A percentile compares a stretch with the other conserved stretches of the same genome.
Conservation (phyloP, 441 rosid genomes). For the Eruca vesicaria region DNA sequence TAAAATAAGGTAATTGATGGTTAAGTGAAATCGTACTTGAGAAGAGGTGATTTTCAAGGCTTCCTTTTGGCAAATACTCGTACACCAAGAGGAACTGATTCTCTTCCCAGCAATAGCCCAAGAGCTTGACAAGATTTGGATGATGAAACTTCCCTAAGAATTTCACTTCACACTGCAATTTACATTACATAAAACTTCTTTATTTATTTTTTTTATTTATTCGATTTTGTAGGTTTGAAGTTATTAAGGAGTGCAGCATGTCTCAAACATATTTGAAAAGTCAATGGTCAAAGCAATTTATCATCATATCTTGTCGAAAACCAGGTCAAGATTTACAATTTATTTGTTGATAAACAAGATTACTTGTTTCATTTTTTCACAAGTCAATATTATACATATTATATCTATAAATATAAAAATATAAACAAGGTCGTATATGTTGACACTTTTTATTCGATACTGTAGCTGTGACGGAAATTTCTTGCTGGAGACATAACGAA, state of each 20-base stretch:
- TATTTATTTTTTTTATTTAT: neutral
- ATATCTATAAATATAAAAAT: neutral
- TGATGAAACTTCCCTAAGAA: slow-evolving; percentile 78
- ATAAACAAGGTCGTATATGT: neutral
- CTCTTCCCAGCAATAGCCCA: slow-evolving; percentile 90
- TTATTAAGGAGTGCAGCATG: neutral
- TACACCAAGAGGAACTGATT: slow-evolving; percentile 69
- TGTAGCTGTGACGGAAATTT: neutral
- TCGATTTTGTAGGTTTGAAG: neutral
- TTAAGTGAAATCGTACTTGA: slow-evolving; percentile 42
- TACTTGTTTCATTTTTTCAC: neutral
- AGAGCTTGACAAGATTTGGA: slow-evolving; percentile 73
- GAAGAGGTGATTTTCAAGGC: slow-evolving; percentile 78
- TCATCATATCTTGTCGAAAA: neutral
- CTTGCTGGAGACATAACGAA: neutral
- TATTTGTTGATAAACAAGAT: neutral
- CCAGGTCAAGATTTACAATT: neutral
- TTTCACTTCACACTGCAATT: slow-evolving; percentile 66
- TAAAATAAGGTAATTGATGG: neutral
- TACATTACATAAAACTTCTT: neutral
- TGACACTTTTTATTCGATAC: neutral
- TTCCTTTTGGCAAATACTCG: slow-evolving; percentile 67
- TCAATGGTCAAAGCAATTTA: neutral
- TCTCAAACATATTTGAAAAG: neutral
- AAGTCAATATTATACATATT: neutral